Percentiles rank a stretch among this genome's conserved stretches.
Evolutionary conservation across 345 rosid species (phyloP).

Genomic region (Trapa incisa): DNA sequence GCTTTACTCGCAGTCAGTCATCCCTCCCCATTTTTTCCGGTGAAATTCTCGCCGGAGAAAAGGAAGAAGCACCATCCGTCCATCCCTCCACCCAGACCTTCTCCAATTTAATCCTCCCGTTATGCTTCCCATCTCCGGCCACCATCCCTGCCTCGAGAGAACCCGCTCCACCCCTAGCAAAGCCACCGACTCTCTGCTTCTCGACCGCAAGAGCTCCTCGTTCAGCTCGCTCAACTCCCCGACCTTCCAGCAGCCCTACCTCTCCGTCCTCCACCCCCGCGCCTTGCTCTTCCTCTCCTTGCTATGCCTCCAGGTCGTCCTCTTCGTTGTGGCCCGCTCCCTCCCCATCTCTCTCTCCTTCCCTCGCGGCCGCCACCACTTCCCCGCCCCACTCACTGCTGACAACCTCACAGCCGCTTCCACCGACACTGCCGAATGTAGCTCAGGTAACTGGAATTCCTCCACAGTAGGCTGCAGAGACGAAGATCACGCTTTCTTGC

Average conservation of each 20-base stretch:
- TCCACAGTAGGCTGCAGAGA: background rate
- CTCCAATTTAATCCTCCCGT: background rate
- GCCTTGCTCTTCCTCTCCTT: constrained; percentile 48
- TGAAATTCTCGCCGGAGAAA: background rate
- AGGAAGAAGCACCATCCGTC: background rate
- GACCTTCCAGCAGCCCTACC: constrained; percentile 15
- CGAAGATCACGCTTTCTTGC: no score
- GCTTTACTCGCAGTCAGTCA: background rate
- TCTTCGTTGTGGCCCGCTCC: constrained; percentile 44
- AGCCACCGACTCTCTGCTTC: constrained; percentile 16
- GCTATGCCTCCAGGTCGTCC: constrained; percentile 47
- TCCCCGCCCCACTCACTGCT: constrained; percentile 13
- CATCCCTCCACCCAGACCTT: background rate
- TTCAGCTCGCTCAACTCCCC: constrained; percentile 23
- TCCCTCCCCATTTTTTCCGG: constrained; percentile 4
- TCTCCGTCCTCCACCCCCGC: constrained; percentile 32
- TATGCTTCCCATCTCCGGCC: constrained; percentile 20
- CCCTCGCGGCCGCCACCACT: constrained; percentile 13
- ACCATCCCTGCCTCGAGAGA: constrained; percentile 15
- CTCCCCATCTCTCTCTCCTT: constrained; percentile 24
- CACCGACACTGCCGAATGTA: constrained; percentile 26
- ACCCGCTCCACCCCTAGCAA: constrained; percentile 23
- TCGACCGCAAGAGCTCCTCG: constrained; percentile 29
- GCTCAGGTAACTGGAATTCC: constrained; percentile 18
- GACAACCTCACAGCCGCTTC: background rate